Evolutionary conservation across 1,284 basidiomycete genomes (phyloP), one percentile per base, ranked within the genome.

Genomic region (Abortiporus biennis): DNA sequence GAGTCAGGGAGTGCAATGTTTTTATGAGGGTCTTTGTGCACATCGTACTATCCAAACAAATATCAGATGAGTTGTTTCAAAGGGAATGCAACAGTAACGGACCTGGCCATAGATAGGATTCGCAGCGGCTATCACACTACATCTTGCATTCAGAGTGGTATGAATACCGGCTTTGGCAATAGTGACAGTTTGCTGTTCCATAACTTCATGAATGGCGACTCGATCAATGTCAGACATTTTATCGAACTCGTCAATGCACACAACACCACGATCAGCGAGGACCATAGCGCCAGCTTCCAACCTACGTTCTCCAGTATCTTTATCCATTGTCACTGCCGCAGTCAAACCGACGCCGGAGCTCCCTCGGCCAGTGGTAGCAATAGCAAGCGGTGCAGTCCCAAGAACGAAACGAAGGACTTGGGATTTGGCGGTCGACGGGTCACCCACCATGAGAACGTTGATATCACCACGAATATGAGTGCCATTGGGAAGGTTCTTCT

Each of bases 151-250:
- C 53, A 99, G 74, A 55, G 89, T 94, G 1, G 96, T 99, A 64
- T 98, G 95, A 52, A 99, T 99, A 48, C 96, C 96, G 9, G 96
- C 96, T 61, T 99, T 99, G 46, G 96, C 96, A 52, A 99, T 99
- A 1, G 96, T 98, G 40, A 99, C 94, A 0, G 96, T 99, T 63
- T 98, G 95, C 64, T 96, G 92, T 63, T 99, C 95, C 96, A 99
- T 99, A 57, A 98, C 96, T 81, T 99, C 96, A 68, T 99, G 96
- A 54, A 99, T 99, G 22, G 96, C 95, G n/a, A 98, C 95, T 53
- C 96, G 83, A 68, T 99, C 95, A 51, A 97, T 78, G 55, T 99
- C 96, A 23, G 90, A 93, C 95, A 99, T 99, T 65, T 99, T 99
- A 76, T 99, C 95, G 58, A 99, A 99, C 67, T 99, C 95, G 66